Evolutionary conservation across 2,329 filamentous ascomycete genomes (phyloP).

Genomic region (Cryphonectria parasitica): DNA sequence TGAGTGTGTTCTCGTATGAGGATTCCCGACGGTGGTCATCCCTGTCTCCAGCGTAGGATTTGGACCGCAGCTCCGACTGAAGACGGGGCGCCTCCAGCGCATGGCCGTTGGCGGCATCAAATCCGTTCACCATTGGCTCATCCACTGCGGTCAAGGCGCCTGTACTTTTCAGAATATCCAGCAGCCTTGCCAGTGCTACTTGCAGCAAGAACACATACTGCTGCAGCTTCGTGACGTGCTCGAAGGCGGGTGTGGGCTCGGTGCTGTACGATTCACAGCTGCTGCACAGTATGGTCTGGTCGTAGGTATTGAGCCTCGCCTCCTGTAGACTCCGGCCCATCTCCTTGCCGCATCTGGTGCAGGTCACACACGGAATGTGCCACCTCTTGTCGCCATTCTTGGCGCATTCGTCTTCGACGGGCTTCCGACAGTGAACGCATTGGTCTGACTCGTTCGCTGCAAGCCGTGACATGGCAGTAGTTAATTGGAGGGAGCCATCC

Average conservation of each 20-base stretch:
- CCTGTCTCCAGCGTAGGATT: constrained; percentile 69
- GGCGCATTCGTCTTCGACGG: constrained; percentile 93
- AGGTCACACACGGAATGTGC: constrained; percentile 83
- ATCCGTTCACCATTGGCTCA: constrained; percentile 69
- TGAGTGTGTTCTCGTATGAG: constrained; percentile 93
- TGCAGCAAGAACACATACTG: constrained; percentile 93
- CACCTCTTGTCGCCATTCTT: constrained; percentile 76
- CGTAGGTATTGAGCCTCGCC: constrained; percentile 70
- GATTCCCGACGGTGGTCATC: constrained; percentile 70
- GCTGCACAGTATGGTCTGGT: constrained; percentile 72
- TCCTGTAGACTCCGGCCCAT: constrained; percentile 70
- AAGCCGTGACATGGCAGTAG: constrained; percentile 66
- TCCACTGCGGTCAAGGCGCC: constrained; percentile 80
- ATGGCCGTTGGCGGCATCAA: constrained; percentile 68
- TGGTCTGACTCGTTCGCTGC: constrained; percentile 82
- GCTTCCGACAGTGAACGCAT: constrained; percentile 78
- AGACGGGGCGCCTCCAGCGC: constrained; percentile 57
- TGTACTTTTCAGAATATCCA: constrained; percentile 83
- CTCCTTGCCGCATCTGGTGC: constrained; percentile 67
- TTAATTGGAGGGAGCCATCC: constrained; percentile 65
- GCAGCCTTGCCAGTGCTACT: constrained; percentile 85
- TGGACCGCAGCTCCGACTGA: constrained; percentile 71
- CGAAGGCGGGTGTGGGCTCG: constrained; percentile 61
- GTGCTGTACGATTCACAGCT: constrained; percentile 64
- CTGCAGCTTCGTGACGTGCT: constrained; percentile 80